Evolutionary conservation across 2,329 filamentous ascomycete species (phyloP).

Genomic region (Curvularia sp.): DNA sequence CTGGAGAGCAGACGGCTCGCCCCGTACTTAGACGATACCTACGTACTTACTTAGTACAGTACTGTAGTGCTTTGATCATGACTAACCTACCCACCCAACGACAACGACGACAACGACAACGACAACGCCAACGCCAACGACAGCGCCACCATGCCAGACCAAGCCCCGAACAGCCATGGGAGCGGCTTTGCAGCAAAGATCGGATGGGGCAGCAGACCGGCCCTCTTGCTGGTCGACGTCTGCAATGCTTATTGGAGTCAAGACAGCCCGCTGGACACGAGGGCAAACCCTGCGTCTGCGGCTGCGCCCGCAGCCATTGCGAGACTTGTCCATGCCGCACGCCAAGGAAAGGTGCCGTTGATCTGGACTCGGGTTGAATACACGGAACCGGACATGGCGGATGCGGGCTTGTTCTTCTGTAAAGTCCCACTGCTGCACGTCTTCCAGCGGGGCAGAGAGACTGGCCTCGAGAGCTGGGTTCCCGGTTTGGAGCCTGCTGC

Average conservation of each 20-base stretch:
- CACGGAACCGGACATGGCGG: constrained; percentile 54
- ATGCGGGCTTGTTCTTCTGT: constrained; percentile 55
- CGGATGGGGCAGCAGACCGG: constrained; percentile 55
- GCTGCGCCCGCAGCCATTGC: constrained; percentile 51
- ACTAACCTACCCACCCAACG: constrained; percentile 15
- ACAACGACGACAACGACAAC: constrained; percentile 10
- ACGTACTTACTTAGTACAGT: constrained; percentile 12
- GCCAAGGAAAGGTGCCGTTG: constrained; percentile 50
- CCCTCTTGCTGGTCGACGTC: constrained; percentile 57
- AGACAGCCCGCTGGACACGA: constrained; percentile 53
- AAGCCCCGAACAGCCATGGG: constrained; percentile 9
- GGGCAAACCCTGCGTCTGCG: constrained; percentile 48
- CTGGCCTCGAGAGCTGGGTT: constrained; percentile 53
- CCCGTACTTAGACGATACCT: constrained; percentile 10
- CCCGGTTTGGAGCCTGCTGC: constrained; percentile 50
- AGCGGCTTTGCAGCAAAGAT: constrained; percentile 53
- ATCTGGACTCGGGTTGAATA: constrained; percentile 58
- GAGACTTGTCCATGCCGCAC: constrained; percentile 52
- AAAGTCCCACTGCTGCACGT: constrained; percentile 55
- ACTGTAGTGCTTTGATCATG: constrained; percentile 9
- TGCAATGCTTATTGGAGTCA: constrained; percentile 57
- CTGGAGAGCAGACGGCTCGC: constrained; percentile 12
- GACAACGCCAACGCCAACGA: constrained; percentile 11
- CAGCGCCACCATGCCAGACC: constrained; percentile 23
- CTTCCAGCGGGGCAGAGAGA: constrained; percentile 52